Evolutionary conservation across 345 rosid genomes (phyloP), one percentile per base, ranked within the genome.

Genomic region (Barbarea vulgaris): DNA sequence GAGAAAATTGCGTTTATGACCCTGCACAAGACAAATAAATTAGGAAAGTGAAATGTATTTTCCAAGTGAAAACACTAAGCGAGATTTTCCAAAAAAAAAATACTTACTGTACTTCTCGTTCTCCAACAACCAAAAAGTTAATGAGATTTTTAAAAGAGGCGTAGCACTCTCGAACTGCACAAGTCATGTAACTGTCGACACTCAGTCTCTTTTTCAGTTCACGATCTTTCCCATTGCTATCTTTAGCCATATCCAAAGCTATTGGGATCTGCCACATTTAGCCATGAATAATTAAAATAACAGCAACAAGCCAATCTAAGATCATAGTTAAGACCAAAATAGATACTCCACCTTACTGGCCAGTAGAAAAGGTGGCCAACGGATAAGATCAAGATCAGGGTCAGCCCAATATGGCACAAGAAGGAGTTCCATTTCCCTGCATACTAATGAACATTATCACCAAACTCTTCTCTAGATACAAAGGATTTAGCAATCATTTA

Each of bases 231-330:
- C 81, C 73, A 4, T 81, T 79, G 83, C 85, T 84, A 64, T 86
- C 85, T 73, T 84, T 82, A 22, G 89, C 89, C 89, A 86, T 86
- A 79, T 86, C 87, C 83, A 86, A 73, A 67, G 89, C 89, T 79
- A 84, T 84, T 56, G 89, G 89, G 33, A 86, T 84, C 89, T 86
- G 77, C 33, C 52, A 31, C n/a, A 75, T 18, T 59, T 15, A 75
- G 30, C 42, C 48, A 52, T 4, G 46, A 34, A 41, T 39, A 67
- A 68, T 17, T 15, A 39, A 59, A 11, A 50, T 3, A 50, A n/a
- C 27, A 65, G 15, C 17, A 56, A 22, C 22, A 41, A 36, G 11
- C 36, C 3, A 62, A 60, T 37, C n/a, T 47, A 58, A 47, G 54
- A 46, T 19, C 44, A 34, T 53, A 18, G 4, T 18, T 28, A 44